Base-by-base conservation (phyloP, 768 basidiomycete genomes). In the Tricholoma bakamatsutake region DNA sequence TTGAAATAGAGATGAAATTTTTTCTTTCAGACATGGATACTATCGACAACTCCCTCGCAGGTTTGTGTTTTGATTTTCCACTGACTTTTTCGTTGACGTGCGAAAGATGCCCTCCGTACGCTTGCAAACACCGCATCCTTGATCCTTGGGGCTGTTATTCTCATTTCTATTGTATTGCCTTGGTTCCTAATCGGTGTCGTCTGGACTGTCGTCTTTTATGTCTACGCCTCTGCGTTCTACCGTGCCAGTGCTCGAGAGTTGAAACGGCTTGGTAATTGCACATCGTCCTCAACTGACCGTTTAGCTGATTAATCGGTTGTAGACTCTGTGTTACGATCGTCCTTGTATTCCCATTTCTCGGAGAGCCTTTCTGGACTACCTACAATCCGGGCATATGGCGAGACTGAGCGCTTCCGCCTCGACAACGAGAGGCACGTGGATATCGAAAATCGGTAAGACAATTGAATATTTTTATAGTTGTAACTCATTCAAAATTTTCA, bases 341-440 rank as follows among this genome's bases (percentile, higher is more conserved):
- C 87, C 0, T 71, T 98, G 15, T 97, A 97, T 67, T 86, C 92
- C 0, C 93, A 95, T 65, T 97, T 97, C 70, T 90, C 91, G 2
- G 94, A 97, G 72, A 90, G 88, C 28, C 75, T 97, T 10, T 86
- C 87, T 10, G 95, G 95, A 15, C 69, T 96, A 37, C 80, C 89
- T 0, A 94, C 92, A 7, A 93, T 96, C 50, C 83, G 93, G 28
- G 92, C 93, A 0, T 97, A 96, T 57, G 85, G 87, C 10, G 94
- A 91, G 66, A 67, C 79, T 3, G 76, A 83, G 2, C 80, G 93
- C 12, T 98, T 97, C 76, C 71, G 78, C 45, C 67, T 69, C 6
- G 88, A 92, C 55, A 98, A 95, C 62, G 75, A 84, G 58, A 74
- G 78, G n/a, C 76, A 83, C 15, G 78, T 94, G 31, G 87, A 97